Percentiles rank a stretch among this genome's conserved stretches.
Evolutionary conservation across 2,329 filamentous ascomycete genomes (phyloP).

Genomic region (Chrysoporthe deuterocubensis): DNA sequence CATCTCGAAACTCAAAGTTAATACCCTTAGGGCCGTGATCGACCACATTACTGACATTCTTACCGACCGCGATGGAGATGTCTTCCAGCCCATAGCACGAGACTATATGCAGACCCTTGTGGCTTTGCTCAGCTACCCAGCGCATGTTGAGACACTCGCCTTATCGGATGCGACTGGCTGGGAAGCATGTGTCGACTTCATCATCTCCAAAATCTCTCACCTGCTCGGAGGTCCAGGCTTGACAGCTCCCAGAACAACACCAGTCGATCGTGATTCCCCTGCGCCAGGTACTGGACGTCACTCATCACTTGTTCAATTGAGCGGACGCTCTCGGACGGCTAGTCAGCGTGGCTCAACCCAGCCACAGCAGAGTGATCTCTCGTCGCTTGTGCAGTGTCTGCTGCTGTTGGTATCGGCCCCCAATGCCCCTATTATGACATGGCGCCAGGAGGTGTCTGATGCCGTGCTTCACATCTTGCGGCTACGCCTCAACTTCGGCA

Average conservation of each 20-base stretch:
- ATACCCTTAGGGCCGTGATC: conserved; percentile 78
- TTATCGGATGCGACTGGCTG: conserved; percentile 59
- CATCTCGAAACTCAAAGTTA: conserved; percentile 68
- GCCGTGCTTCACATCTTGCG: conserved; percentile 65
- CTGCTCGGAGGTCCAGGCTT: conserved; percentile 49
- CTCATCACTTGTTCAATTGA: conserved; percentile 20
- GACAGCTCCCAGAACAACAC: not conserved
- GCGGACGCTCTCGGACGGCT: conserved; percentile 27
- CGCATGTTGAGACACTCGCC: conserved; percentile 80
- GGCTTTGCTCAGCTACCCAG: conserved; percentile 70
- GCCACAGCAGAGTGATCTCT: conserved; percentile 41
- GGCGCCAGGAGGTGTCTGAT: conserved; percentile 59
- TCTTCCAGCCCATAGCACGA: conserved; percentile 70
- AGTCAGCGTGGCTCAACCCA: conserved; percentile 34
- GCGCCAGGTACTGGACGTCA: conserved; percentile 17
- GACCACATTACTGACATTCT: conserved; percentile 82
- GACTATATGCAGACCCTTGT: conserved; percentile 81
- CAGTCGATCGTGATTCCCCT: conserved; percentile 34
- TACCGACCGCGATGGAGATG: conserved; percentile 61
- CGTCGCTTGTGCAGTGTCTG: conserved; percentile 68
- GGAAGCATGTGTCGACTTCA: conserved; percentile 72
- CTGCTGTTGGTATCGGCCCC: conserved; percentile 65
- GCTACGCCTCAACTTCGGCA: conserved; percentile 31
- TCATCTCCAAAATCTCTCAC: conserved; percentile 63
- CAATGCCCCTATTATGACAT: conserved; percentile 67